Base-by-base conservation (phyloP, 345 rosid species). In the Citrus inodora region DNA sequence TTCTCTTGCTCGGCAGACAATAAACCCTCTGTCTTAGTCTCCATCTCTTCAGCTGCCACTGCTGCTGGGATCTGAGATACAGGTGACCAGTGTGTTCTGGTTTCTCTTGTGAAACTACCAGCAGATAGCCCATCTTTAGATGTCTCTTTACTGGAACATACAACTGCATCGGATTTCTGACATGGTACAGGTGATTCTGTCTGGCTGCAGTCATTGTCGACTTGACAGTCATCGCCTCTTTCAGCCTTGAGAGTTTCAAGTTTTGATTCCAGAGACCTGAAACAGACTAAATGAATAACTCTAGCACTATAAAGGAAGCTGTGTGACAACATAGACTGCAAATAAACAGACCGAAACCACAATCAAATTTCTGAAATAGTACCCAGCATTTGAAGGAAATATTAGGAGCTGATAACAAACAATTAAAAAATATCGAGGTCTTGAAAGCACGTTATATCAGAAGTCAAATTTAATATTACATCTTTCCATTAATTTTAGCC, bases 31-130 rank as follows among this genome's bases (percentile, higher is more conserved):
- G 66, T 86, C 82, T 89, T 89, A 8, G 76, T 51, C 75, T 85
- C 87, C 61, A 48, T 67, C 67, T 56, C 92, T 75, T 86, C 87
- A 17, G 82, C 75, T 13, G 85, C 78, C 30, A 53, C 63, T 62
- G 89, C 77, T 25, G 75, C 80, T 6, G 81, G 87, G 72, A 74
- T 55, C 38, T 63, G 85, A 71, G 81, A 78, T 40, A 88, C 89
- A 0, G 89, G 77, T 42, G 90, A 86, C 91, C 95, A 92, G 78
- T 81, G 92, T 38, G 86, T 74, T 19, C 60, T 86, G 9, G 85
- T 85, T 67, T 89, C 93, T 79, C 85, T 92, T 22, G 98, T 92
- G 85, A 91, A 92, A 80, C 98, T 93, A 79, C 92, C 90, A 25
- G 94, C 94, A 30, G 98, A 93, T 9, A 91, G 81, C 35, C 90